Evolutionary conservation across 495 filamentous ascomycete genomes (phyloP), one percentile per base, ranked within the genome.

Genomic region (Elaphomyces granulatus): DNA sequence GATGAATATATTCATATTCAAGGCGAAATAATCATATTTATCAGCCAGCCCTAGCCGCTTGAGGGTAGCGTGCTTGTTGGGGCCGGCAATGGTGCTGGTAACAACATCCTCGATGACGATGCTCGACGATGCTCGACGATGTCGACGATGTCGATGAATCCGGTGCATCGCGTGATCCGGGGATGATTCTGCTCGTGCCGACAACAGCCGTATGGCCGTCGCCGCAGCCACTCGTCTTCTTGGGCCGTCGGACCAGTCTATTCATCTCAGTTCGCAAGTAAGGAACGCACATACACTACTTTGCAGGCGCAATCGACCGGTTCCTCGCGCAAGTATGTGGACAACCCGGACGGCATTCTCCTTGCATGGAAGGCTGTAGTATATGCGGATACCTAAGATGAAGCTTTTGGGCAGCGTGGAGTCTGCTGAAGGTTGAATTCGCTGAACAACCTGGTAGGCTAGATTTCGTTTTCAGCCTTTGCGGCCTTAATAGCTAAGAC

Each of bases 61-160:
- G 68, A 62, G 36, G 73, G 64, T 1, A 66, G 72, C 33, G 55
- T 53, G 0, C 51, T 68, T 0, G 59, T 61, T 1, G 73, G 73
- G 0, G 58, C 59, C 4, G 73, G 73, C 1, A 50, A 68, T 2
- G 69, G 69, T 0, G 73, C 73, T 4, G 38, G 75, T 1, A 53
- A 69, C 3, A 72, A 72, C 50, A 59, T 54, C 0, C 56, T 74
- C 2, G 64, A 55, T 1, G 51, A 63, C 0, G 51, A 63, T 9
- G 51, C 57, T 26, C n/a, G 19, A 10, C 17, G 36, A 12, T 38
- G 23, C 36, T 38, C 36, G 20, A 23, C 30, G 19, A 38, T 16
- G 12, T n/a, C 36, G 19, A 37, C n/a, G n/a, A n/a, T n/a, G n/a
- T n/a, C n/a, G n/a, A n/a, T n/a, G n/a, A n/a, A n/a, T n/a, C n/a